Evolutionary conservation across 2,329 filamentous ascomycete genomes (phyloP).

Genomic region (Raffaelea arxii): DNA sequence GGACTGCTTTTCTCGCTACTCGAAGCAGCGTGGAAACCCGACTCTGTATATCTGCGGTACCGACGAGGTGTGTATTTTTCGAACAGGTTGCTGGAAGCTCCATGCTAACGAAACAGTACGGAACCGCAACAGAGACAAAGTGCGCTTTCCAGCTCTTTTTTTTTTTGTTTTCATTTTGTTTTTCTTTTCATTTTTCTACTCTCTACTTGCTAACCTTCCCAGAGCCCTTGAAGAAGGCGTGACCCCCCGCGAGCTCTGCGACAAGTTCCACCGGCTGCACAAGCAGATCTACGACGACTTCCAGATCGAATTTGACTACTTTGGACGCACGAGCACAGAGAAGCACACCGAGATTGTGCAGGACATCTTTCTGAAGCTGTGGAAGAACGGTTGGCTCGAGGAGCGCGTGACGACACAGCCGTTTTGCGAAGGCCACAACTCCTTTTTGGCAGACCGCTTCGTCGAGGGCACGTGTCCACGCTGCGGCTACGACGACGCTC

Average conservation of each 20-base stretch:
- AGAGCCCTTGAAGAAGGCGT: constrained; percentile 72
- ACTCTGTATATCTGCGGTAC: constrained; percentile 76
- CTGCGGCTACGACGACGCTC: constrained; percentile 61
- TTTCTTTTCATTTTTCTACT: background rate
- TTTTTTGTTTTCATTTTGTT: background rate
- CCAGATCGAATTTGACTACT: constrained; percentile 87
- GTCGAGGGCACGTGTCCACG: constrained; percentile 70
- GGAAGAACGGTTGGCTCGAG: constrained; percentile 79
- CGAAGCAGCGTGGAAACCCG: constrained; percentile 67
- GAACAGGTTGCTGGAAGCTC: constrained; percentile 12
- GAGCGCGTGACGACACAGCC: constrained; percentile 83
- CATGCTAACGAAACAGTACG: constrained; percentile 52
- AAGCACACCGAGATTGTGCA: constrained; percentile 91
- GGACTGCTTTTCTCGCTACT: constrained; percentile 76
- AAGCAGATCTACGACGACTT: constrained; percentile 94
- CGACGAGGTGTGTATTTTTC: constrained; percentile 13
- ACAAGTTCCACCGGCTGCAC: constrained; percentile 86
- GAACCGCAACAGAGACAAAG: constrained; percentile 90
- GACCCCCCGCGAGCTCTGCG: constrained; percentile 69
- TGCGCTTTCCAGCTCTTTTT: background rate
- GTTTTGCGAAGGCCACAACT: constrained; percentile 61
- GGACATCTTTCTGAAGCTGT: constrained; percentile 77
- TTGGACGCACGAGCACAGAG: constrained; percentile 80
- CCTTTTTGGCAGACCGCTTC: constrained; percentile 75
- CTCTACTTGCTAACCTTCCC: background rate